Evolutionary conservation across 441 rosid genomes (phyloP), one percentile per base, ranked within the genome.

Genomic region (Eutrema salsugineum): DNA sequence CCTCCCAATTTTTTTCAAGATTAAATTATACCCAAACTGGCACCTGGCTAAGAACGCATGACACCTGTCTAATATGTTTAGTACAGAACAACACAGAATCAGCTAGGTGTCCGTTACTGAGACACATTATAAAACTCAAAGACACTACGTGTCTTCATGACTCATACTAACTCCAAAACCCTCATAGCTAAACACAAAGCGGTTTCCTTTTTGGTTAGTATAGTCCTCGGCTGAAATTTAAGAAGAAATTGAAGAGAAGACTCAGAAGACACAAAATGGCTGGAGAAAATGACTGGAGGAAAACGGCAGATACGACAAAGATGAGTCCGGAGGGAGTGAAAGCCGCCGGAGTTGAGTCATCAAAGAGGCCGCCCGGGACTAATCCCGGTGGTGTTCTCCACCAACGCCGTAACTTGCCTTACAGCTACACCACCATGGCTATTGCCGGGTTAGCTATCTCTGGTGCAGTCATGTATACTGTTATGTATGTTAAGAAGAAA

Each of bases 391-490:
- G 68, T 42, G 69, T 85, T 15, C 78, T 93, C 57, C 96, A 91
- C 68, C 97, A 88, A 81, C 79, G 88, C 59, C 81, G 87, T 60
- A 76, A 70, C 33, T 79, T 92, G 58, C 94, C 97, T 0, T 79
- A 79, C 70, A 82, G 84, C 77, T 66, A 62, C 51, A 73, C 88
- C 39, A 84, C 86, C 38, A 84, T 91, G 82, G 77, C 85, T 3
- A 27, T 82, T 1, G 71, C 69, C 1, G 96, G 97, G 49, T 56
- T 92, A 46, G 75, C 84, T 12, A 81, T 92, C 14, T 62, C 83
- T 0, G 94, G 79, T 5, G 82, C 75, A 0, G 5, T 90, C 9
- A 88, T 87, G n/a, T 90, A 85, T 75, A 16, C 66, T 33, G 70
- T 84, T 9, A 59, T 85, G 67, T 84, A 88, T 58, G 27, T 72